phyloP scores from a whole-genome alignment of 2,329 filamentous ascomycete species.

The Aureobasidium melanogenum region DNA sequence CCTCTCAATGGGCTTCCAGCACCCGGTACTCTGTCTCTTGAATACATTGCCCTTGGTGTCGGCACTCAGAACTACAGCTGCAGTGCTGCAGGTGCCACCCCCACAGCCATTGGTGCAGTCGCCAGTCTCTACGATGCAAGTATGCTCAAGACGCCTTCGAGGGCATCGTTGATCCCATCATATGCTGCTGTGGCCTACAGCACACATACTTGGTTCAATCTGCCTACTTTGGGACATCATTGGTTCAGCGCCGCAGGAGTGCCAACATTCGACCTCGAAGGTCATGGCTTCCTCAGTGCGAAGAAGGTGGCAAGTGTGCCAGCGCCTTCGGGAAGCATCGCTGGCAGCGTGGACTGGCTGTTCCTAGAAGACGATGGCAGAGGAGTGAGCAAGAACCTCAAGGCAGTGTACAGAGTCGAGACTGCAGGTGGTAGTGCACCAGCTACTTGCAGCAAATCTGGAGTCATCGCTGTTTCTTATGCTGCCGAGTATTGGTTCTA shows the following conservation, averaged over 20 bases:
- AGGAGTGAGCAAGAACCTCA: slow-evolving; percentile 29
- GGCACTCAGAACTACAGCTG: slow-evolving; percentile 65
- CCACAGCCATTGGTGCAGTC: slow-evolving; percentile 35
- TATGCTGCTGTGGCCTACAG: slow-evolving; percentile 1
- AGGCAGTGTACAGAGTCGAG: slow-evolving; percentile 39
- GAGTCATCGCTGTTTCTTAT: slow-evolving; percentile 33
- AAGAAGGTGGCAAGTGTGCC: slow-evolving; percentile 43
- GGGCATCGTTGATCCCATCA: neutral
- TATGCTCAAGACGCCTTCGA: slow-evolving; percentile 28
- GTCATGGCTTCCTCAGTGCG: slow-evolving; percentile 34
- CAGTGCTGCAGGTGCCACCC: slow-evolving; percentile 22
- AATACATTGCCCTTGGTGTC: slow-evolving; percentile 49
- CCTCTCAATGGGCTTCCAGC: slow-evolving; percentile 10
- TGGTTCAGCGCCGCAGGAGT: slow-evolving; percentile 49
- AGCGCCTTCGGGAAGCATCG: slow-evolving; percentile 40
- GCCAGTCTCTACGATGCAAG: slow-evolving; percentile 38
- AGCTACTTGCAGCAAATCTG: slow-evolving; percentile 27
- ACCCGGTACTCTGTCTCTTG: slow-evolving; percentile 14
- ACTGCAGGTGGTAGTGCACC: slow-evolving; percentile 39
- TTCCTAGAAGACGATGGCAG: slow-evolving; percentile 32
- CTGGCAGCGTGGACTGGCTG: slow-evolving; percentile 36
- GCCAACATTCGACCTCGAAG: slow-evolving; percentile 53
- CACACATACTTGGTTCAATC: neutral
- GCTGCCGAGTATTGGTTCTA: slow-evolving; percentile 42
- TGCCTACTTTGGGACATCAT: slow-evolving; percentile 49